Base-by-base conservation (phyloP, 78 protist genomes). In the Dictyostelium intermedium region DNA sequence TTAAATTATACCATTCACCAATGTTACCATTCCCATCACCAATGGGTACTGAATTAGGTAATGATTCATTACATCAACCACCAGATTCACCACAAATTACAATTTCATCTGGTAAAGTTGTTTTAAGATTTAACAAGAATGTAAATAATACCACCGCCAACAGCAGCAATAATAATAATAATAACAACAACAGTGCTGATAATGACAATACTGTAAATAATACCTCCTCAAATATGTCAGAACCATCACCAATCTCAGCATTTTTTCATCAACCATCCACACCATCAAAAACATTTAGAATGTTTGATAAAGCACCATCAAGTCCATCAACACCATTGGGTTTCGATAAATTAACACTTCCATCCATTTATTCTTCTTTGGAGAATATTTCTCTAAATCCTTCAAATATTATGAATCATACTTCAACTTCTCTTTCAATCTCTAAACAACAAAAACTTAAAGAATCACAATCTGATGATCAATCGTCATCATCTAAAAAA, bases 21-120 rank as follows among this genome's bases (percentile, higher is more conserved):
- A 41, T 85, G 78, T 63, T 85, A 47, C 60, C 92, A 14, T 85
- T 76, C 77, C 92, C 82, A 47, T 79, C 84, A 30, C 84, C 83
- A 66, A 72, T 34, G 50, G 32, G 32, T 63, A 73, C 84, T 76
- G 39, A 30, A 66, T n/a, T 66, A 30, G 18, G 27, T 20, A 39
- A 34, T 32, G 53, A 39, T 39, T n/a, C 39, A 16, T 23, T 23
- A 39, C 45, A 32, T 76, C 34, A 27, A 7, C 27, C 80, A 73
- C 80, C 80, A 34, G 92, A 85, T 23, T 85, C 92, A 14, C 92
- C 92, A n/a, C 86, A 82, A 60, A 87, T 87, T n/a, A 76, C 92
- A 35, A 37, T 35, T 45, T 25, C 39, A 25, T 16, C 69, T 45
- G 70, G 84, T 79, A 45, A 27, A 79, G 63, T 78, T 4, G 30